These are phyloP conservation scores for Geosmithia putterillii DNA, from an alignment of 2,329 filamentous ascomycete genomes.

Conservation along the genomic window DNA sequence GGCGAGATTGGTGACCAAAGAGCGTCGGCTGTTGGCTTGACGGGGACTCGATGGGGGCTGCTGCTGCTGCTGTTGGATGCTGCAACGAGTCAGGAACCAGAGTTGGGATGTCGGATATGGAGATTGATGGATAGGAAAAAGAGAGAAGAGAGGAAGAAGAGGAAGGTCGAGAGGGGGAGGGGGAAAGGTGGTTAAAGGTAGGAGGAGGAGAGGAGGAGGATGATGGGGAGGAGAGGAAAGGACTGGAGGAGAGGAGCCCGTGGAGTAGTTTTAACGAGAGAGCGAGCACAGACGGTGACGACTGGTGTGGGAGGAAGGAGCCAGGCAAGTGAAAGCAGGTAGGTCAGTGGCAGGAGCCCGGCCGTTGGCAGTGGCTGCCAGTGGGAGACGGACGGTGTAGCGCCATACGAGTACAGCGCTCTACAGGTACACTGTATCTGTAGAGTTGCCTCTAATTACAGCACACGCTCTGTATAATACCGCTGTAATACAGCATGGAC, in stretches of 20 bases:
- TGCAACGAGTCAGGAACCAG: conserved; percentile 26
- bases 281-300: neutral
- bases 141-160: conserved; percentile 14
- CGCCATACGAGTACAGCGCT: too few species aligned
- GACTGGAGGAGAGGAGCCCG: conserved; percentile 36
- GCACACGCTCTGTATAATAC: too few species aligned
- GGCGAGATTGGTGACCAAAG: neutral
- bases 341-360: neutral
- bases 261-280: conserved; percentile 21
- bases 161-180: conserved; percentile 24
- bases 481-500: too few species aligned
- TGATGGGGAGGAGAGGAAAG: conserved; percentile 40
- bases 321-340: neutral
- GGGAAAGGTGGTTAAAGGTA: conserved; percentile 27
- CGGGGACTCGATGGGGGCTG: neutral
- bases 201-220: conserved; percentile 35
- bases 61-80: neutral
- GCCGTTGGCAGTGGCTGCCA: too few species aligned
- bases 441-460: too few species aligned
- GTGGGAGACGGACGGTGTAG: too few species aligned
- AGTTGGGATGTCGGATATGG: conserved; percentile 32
- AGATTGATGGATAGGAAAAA: conserved; percentile 39
- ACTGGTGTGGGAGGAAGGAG: neutral
- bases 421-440: too few species aligned
- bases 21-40: neutral